A percentile compares a stretch with the other conserved stretches of the same genome.
phyloP scores from a whole-genome alignment of 306 rosid species.

The Prunus salicina region DNA sequence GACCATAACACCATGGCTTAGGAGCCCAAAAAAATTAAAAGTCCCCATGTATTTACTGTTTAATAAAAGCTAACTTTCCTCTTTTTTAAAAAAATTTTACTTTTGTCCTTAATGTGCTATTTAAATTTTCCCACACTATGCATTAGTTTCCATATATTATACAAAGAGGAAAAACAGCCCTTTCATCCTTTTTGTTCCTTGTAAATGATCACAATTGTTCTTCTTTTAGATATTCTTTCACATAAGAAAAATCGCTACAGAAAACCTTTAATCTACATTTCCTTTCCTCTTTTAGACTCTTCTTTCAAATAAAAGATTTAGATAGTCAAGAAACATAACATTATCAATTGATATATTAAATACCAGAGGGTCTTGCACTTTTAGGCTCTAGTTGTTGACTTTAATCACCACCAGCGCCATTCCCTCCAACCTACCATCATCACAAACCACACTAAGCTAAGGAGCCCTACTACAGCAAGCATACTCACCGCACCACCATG shows the following conservation, averaged over 20 bases:
- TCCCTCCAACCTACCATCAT: not conserved
- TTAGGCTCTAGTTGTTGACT: not conserved
- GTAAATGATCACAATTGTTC: not conserved
- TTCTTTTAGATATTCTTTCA: not conserved
- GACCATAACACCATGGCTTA: too few species aligned
- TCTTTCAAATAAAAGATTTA: not conserved
- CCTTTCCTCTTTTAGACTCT: not conserved
- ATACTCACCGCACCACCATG: not conserved
- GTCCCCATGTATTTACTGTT: too few species aligned
- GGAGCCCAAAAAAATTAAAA: too few species aligned
- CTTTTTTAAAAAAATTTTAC: too few species aligned
- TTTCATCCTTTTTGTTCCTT: not conserved
- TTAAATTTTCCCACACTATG: too few species aligned
- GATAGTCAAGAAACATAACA: not conserved
- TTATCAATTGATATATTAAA: not conserved
- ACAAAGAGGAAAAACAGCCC: not conserved
- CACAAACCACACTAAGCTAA: not conserved
- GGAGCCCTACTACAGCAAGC: not conserved
- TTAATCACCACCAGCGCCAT: not conserved
- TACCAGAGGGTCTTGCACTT: not conserved
- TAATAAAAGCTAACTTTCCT: too few species aligned
- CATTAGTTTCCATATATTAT: not conserved
- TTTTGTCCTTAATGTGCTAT: too few species aligned
- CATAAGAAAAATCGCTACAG: not conserved
- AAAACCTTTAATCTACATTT: not conserved